Evolutionary conservation across 2,329 filamentous ascomycete genomes (phyloP).

Genomic region (Lachnellula cervina): DNA sequence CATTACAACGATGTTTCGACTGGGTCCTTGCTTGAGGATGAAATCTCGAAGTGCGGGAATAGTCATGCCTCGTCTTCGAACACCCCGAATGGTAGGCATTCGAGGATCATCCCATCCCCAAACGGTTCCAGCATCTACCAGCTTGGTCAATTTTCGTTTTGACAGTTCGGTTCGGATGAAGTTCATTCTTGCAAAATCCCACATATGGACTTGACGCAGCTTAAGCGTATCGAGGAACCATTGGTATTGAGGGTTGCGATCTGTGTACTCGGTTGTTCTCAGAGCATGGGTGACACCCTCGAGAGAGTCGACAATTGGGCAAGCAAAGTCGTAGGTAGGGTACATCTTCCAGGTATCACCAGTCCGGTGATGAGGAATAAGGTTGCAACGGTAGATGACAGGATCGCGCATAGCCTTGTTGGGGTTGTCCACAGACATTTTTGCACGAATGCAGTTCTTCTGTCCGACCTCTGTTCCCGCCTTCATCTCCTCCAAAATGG

Average conservation of each 20-base stretch:
- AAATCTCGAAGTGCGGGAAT: slow-evolving; percentile 76
- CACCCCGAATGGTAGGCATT: slow-evolving; percentile 79
- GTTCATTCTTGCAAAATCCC: slow-evolving; percentile 82
- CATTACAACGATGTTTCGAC: slow-evolving; percentile 77
- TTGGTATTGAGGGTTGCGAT: slow-evolving; percentile 80
- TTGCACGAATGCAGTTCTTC: slow-evolving; percentile 88
- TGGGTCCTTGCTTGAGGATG: slow-evolving; percentile 78
- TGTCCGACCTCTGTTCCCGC: slow-evolving; percentile 71
- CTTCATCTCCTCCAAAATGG: slow-evolving; percentile 92
- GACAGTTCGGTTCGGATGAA: slow-evolving; percentile 78
- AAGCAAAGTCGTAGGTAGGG: slow-evolving; percentile 83
- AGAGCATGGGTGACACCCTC: slow-evolving; percentile 82
- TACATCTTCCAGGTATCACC: slow-evolving; percentile 79
- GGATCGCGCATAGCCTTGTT: slow-evolving; percentile 97
- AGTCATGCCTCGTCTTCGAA: slow-evolving; percentile 73
- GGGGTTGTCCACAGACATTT: slow-evolving; percentile 83
- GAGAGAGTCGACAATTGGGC: slow-evolving; percentile 72
- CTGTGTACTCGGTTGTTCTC: slow-evolving; percentile 80
- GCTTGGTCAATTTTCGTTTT: slow-evolving; percentile 80
- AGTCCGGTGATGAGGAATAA: slow-evolving; percentile 81
- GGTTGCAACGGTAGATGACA: slow-evolving; percentile 94
- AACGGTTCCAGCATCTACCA: slow-evolving; percentile 71
- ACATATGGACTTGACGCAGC: slow-evolving; percentile 74
- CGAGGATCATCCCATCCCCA: slow-evolving; percentile 84
- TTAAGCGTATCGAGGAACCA: slow-evolving; percentile 75